Base-by-base conservation (phyloP, 352 stramenopile genomes). In the Globisporangium lucens region DNA sequence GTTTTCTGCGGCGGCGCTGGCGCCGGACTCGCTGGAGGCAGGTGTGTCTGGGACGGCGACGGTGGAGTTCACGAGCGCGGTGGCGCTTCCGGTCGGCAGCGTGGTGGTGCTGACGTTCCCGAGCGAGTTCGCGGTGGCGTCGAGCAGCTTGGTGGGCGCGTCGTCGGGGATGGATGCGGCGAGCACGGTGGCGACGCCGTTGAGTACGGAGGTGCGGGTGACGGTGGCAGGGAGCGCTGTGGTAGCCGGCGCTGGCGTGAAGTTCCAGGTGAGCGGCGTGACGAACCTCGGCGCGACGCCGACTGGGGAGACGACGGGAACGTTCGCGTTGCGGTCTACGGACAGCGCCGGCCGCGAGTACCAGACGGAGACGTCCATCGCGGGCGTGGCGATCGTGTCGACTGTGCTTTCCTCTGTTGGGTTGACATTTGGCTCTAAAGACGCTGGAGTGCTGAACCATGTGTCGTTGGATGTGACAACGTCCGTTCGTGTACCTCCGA, bases 201-300 rank as follows among this genome's bases (percentile, higher is more conserved):
- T 69, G 35, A 59, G 29, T 12, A 62, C 64, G 4, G 70, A 65
- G 12, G 78, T 83, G 33, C 64, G 36, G 6, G 64, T 89, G 30
- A 73, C 61, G 33, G 38, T 89, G 24, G 62, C 27, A 0, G 67
- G 53, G 22, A 84, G 43, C 24, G 65, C 57, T 0, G 72, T 87
- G 41, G 15, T 51, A 2, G 63, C 68, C 9, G 70, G 76, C 0
- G 10, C 67, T 9, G 63, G 36, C 1, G 71, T 88, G 24, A 79
- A 77, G 38, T 84, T 89, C 67, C 69, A 74, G 51, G 49, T 90
- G 65, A 53, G 80, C 38, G 75, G 71, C 13, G 68, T 89, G 24
- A 85, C 75, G 66, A 90, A 90, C 64, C 75, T 78, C 63, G 82
- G 80, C 12, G 77, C 70, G 56, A 75, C 71, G 49, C 36, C 13